Evolutionary conservation across 225 moss, liverwort and hornwort genomes (phyloP).

Genomic region (Pleurozium schreberi): DNA sequence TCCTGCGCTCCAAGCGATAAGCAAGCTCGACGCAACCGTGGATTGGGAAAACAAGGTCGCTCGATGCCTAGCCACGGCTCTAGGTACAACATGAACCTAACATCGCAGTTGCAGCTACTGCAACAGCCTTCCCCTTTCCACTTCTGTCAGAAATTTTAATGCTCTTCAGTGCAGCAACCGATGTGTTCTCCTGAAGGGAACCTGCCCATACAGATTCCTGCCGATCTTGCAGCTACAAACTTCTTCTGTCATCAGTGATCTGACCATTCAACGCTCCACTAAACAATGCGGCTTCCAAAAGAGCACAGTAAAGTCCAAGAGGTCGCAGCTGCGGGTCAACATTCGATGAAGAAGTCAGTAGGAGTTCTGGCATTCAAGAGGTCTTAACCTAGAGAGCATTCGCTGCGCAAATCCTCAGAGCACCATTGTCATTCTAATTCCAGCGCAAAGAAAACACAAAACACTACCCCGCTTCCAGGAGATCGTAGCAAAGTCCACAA

Average conservation of each 20-base stretch:
- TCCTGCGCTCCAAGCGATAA: not conserved
- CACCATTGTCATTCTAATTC: not conserved
- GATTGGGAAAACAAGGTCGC: not conserved
- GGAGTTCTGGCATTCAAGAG: not conserved
- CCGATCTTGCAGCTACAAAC: not conserved
- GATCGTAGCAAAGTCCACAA: not conserved
- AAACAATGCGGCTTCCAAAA: not conserved
- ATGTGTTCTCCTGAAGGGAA: not conserved
- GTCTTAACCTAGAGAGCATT: not conserved
- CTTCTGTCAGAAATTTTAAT: not conserved
- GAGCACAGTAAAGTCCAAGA: not conserved
- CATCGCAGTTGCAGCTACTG: conserved; percentile 1
- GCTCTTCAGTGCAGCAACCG: not conserved
- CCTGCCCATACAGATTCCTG: not conserved
- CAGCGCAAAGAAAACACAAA: not conserved
- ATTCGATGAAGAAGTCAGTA: conserved; percentile 16
- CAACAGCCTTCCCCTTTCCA: not conserved
- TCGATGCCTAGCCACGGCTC: conserved; percentile 14
- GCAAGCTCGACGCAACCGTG: not conserved
- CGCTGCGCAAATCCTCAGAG: not conserved
- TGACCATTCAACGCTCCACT: not conserved
- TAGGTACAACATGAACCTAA: not conserved
- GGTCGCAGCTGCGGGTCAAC: conserved; percentile 1
- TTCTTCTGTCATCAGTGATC: conserved; percentile 1
- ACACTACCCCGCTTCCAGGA: not conserved